These are phyloP conservation scores for Camelina laxa DNA, from an alignment of 345 rosid genomes.

Conservation along the genomic window DNA sequence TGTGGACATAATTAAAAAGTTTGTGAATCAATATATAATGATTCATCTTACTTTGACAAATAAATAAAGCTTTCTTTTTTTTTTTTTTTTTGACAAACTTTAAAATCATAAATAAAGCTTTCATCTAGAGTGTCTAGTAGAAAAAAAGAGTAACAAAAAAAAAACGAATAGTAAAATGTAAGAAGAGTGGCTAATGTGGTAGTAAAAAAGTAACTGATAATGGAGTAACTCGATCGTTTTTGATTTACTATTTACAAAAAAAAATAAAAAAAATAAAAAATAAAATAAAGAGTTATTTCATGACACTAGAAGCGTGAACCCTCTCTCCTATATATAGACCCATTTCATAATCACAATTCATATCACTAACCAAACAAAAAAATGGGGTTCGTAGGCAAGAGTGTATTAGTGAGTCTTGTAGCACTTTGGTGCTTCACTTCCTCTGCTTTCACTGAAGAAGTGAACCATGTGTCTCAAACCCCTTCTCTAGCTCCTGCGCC, in stretches of 20 bases:
- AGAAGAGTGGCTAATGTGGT: neutral
- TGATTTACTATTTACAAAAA: neutral
- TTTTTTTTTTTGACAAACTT: too few species aligned
- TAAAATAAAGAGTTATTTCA: neutral
- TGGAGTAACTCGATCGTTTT: neutral
- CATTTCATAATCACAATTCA: neutral
- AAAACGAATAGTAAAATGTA: neutral
- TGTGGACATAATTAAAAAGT: neutral
- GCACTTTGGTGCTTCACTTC: constrained; percentile 51
- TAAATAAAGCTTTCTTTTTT: neutral
- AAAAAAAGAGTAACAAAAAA: neutral
- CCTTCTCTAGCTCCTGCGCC: constrained; percentile 47
- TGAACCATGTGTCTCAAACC: constrained; percentile 38
- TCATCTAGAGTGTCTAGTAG: neutral
- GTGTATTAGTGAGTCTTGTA: constrained; percentile 44
- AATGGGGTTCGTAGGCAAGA: constrained; percentile 50
- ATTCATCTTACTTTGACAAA: too few species aligned
- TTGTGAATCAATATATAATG: too few species aligned
- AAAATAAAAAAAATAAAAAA: too few species aligned
- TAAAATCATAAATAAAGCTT: neutral
- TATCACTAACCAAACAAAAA: constrained; percentile 1
- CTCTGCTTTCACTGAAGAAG: constrained; percentile 44
- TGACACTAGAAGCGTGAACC: neutral
- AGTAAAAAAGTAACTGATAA: constrained; percentile 8
- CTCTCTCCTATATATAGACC: constrained; percentile 38